Percentiles rank a stretch among this genome's conserved stretches.
Conservation (phyloP, 2,329 filamentous ascomycete genomes). For the Alternaria atra region DNA sequence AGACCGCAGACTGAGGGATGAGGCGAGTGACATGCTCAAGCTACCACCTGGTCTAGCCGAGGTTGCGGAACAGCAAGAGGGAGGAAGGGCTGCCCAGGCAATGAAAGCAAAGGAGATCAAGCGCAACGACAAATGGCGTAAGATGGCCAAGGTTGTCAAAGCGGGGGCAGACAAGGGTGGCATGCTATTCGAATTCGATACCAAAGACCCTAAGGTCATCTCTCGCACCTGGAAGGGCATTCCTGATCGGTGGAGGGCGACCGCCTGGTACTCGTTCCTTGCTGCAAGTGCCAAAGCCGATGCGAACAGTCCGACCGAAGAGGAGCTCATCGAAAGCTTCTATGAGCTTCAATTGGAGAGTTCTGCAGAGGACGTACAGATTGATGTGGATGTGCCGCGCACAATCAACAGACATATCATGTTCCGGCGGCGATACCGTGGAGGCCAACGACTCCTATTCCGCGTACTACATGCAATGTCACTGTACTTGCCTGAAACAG, state of each 20-base stretch:
- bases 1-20: constrained; percentile 64
- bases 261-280: constrained; percentile 95
- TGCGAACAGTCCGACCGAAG: constrained; percentile 70
- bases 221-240: constrained; percentile 98
- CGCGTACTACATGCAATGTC: constrained; percentile 91
- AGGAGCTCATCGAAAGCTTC: constrained; percentile 75
- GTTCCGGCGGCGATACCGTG: constrained; percentile 91
- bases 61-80: constrained; percentile 56
- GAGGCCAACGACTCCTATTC: constrained; percentile 88
- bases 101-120: constrained; percentile 68
- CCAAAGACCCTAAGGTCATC: constrained; percentile 78
- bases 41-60: constrained; percentile 62
- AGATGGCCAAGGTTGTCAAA: constrained; percentile 65
- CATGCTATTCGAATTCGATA: constrained; percentile 81
- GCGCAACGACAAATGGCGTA: constrained; percentile 72
- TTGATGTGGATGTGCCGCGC: constrained; percentile 94
- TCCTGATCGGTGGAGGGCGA: constrained; percentile 90
- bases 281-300: constrained; percentile 75
- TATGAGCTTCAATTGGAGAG: constrained; percentile 75
- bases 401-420: constrained; percentile 97
- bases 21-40: constrained; percentile 72
- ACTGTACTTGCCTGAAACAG: constrained; percentile 87
- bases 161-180: constrained; percentile 63
- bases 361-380: constrained; percentile 93
- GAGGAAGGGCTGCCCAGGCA: constrained; percentile 57